Percentiles rank a stretch among this genome's conserved stretches.
phyloP scores from a whole-genome alignment of 371 early-diverging fungal genomes.

The Mortierella sp. region DNA sequence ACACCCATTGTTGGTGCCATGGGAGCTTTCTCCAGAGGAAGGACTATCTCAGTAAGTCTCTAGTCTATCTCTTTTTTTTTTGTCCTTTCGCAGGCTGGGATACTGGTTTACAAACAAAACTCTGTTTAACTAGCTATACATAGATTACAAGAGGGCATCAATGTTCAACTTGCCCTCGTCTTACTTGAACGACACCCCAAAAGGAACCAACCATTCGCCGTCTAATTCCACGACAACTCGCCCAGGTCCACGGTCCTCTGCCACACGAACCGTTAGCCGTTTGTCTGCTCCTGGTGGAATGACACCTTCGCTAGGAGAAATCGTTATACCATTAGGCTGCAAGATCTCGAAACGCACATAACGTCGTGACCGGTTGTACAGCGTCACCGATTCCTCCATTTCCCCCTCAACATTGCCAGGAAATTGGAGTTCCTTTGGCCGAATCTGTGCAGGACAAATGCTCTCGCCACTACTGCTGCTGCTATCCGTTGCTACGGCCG shows the following conservation, averaged over 20 bases:
- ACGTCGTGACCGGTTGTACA: slow-evolving; percentile 32
- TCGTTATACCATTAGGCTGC: slow-evolving; percentile 25
- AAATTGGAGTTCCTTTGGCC: slow-evolving; percentile 37
- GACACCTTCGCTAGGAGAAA: slow-evolving; percentile 26
- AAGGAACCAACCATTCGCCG: slow-evolving; percentile 31
- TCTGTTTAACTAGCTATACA: too few species aligned
- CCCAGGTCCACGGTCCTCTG: slow-evolving; percentile 35
- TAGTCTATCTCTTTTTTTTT: too few species aligned
- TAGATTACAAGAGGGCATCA: too few species aligned
- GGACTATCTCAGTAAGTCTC: too few species aligned
- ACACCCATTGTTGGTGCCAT: too few species aligned
- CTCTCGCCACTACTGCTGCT: slow-evolving; percentile 1
- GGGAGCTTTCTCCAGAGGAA: too few species aligned
- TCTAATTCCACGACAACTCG: slow-evolving; percentile 40
- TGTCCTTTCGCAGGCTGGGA: too few species aligned
- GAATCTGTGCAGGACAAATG: slow-evolving; percentile 37
- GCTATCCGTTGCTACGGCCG: neutral
- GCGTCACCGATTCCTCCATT: slow-evolving; percentile 23
- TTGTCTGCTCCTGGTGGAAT: slow-evolving; percentile 37
- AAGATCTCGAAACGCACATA: slow-evolving; percentile 40
- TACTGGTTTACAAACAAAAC: too few species aligned
- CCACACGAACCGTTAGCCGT: slow-evolving; percentile 25
- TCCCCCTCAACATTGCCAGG: slow-evolving; percentile 22
- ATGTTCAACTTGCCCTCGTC: too few species aligned
- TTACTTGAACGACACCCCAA: slow-evolving; percentile 18